Evolutionary conservation across 352 stramenopile species (phyloP).

Genomic region (Phytopythium sindhum): DNA sequence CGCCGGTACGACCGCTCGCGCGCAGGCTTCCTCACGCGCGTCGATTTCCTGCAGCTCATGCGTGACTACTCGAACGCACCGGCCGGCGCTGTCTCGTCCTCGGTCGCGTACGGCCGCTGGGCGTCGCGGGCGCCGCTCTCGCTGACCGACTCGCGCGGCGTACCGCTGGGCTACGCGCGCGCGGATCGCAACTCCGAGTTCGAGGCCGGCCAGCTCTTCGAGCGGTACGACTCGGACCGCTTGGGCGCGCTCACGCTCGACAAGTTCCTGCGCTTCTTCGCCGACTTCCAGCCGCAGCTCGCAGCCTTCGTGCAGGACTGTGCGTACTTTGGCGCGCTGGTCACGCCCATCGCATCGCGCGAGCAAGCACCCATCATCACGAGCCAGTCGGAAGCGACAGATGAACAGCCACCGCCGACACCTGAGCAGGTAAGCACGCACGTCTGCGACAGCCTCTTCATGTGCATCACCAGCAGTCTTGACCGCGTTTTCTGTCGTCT

Average conservation of each 20-base stretch:
- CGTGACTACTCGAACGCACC: slow-evolving; percentile 53
- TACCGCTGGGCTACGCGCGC: slow-evolving; percentile 70
- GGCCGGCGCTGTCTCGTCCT: background rate
- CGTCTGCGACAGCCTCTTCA: background rate
- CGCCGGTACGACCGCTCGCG: slow-evolving; percentile 65
- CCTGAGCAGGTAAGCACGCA: background rate
- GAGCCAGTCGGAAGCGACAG: background rate
- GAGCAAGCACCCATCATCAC: background rate
- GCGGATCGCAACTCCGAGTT: slow-evolving; percentile 79
- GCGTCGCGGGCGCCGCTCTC: slow-evolving; percentile 37
- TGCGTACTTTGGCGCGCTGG: slow-evolving; percentile 22
- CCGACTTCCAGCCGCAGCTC: slow-evolving; percentile 67
- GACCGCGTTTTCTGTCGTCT: background rate
- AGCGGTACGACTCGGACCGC: slow-evolving; percentile 69
- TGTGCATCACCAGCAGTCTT: background rate
- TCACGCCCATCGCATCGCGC: slow-evolving; percentile 5
- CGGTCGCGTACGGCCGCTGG: slow-evolving; percentile 3
- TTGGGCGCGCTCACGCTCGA: slow-evolving; percentile 55
- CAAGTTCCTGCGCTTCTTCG: slow-evolving; percentile 68
- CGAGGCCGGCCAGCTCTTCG: slow-evolving; percentile 80
- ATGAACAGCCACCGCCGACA: background rate
- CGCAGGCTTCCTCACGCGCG: slow-evolving; percentile 44
- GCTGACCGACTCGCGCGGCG: slow-evolving; percentile 58
- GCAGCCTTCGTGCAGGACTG: slow-evolving; percentile 62
- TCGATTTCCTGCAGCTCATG: slow-evolving; percentile 71